phyloP scores from a whole-genome alignment of 1,284 basidiomycete species.

The Chalciporus piperatoides region DNA sequence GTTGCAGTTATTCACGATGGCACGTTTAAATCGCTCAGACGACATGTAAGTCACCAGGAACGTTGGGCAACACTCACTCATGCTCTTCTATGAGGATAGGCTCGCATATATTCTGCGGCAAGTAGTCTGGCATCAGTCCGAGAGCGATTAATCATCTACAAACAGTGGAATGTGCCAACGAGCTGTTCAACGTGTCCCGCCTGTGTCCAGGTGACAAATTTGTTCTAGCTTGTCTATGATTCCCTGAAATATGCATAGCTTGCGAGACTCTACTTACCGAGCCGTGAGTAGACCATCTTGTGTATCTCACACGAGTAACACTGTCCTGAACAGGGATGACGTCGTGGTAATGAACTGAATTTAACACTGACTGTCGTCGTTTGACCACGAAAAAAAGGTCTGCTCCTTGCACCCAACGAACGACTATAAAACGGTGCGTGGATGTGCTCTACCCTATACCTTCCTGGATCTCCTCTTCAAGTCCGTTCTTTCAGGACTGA shows the following conservation, averaged over 20 bases:
- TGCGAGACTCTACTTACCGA: constrained; percentile 78
- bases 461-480: constrained; percentile 30
- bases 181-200: constrained; percentile 69
- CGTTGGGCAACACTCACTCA: constrained; percentile 18
- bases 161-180: constrained; percentile 79
- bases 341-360: constrained; percentile 56
- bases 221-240: background rate
- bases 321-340: constrained; percentile 58
- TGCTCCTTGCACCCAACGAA: constrained; percentile 77
- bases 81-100: constrained; percentile 34
- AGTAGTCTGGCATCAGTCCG: constrained; percentile 19
- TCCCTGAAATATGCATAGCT: constrained; percentile 39
- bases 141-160: constrained; percentile 2
- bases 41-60: constrained; percentile 43
- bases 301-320: constrained; percentile 1
- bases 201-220: constrained; percentile 62
- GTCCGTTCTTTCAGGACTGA: constrained; percentile 81
- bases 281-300: constrained; percentile 47
- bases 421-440: constrained; percentile 77
- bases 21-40: constrained; percentile 27
- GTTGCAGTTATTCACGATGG: constrained; percentile 29
- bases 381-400: constrained; percentile 43
- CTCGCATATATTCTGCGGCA: constrained; percentile 82
- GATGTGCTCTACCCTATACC: constrained; percentile 24
- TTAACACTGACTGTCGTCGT: constrained; percentile 5